Evolutionary conservation across 2,329 filamentous ascomycete species (phyloP), one percentile per base, ranked within the genome.

Genomic region (Pestalotiopsis sp.): DNA sequence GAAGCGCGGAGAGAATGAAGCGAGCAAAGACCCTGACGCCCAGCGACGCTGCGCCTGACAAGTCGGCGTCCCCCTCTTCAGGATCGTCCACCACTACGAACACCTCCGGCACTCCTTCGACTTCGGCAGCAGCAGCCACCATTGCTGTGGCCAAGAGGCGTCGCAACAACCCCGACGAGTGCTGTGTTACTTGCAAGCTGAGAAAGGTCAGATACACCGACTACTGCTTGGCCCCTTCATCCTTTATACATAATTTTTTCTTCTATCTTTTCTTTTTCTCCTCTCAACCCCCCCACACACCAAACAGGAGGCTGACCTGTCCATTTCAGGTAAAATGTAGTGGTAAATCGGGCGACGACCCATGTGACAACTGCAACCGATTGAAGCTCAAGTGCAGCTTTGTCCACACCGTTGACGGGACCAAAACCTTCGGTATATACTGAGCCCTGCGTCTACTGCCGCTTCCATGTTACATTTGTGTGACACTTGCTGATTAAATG

Each of bases 251-350:
- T n/a, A n/a, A 7, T 52, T n/a, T 52, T 44, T 44, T 44, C 17
- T 44, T 14, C 40, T 17, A 6, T 52, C 17, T 9, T 22, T 52
- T 9, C 17, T 52, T 17, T n/a, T 52, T 52, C 20, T n/a, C 44
- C n/a, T 9, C 44, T 9, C 44, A 17, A 52, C n/a, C n/a, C 44
- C 44, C 44, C 44, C 44, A 52, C 44, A 11, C 14, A 52, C 10
- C 30, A n/a, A 62, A 35, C 39, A 58, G 35, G 24, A 17, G 38
- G 30, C 35, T 57, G n/a, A 52, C 65, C 64, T 13, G n/a, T 30
- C 30, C 5, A 59, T 14, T 61, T 17, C 30, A 82, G 81, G 80
- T 82, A n/a, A 82, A 81, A 76, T 83, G 81, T 67, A 75, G 77
- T 5, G 81, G 80, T 6, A 79, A 78, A 62, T 76, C 77, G 17